Evolutionary conservation across 148 eudicot species (phyloP), one percentile per base, ranked within the genome.

Genomic region (Nepenthes mirabilis): DNA sequence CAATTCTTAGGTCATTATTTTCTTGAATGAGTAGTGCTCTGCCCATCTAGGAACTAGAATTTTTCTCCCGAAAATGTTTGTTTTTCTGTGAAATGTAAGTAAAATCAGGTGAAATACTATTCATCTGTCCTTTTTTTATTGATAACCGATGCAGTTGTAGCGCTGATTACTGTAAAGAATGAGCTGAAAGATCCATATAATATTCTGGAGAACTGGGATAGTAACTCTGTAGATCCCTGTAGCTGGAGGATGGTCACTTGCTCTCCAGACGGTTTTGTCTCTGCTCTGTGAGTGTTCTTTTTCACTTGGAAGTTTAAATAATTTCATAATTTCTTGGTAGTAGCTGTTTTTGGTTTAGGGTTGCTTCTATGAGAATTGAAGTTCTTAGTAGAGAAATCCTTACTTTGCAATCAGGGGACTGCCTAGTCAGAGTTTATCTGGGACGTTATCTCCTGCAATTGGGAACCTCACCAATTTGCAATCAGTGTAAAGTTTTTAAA

Each of bases 221-320:
- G 59, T 8, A 79, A 74, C 47, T 76, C 89, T 49, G 95, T 91
- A n/a, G 97, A 91, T 81, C 97, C 97, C 67, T 91, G 97, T 73
- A 78, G 91, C 58, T 91, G 97, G 97, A 82, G 91, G 70, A 91
- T 91, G 97, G 74, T 91, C 50, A 87, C 87, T 57, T 91, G 97
- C 67, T 40, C 77, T 40, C 10, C 61, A 11, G 91, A 87, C 71
- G 86, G 93, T 48, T 75, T 51, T 72, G 97, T 91, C 40, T 82
- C 91, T 70, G 73, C 82, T 61, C 62, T 91, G 97, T 91, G 74
- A 81, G 97, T 78, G 37, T 23, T 35, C 13, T 40, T 40, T 8
- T 40, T 40, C 8, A 40, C 45, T 40, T 3, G 4, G 6, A 40
- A 8, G 4, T 40, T 8, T 40, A 8, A 40, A 40, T 8, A 40